Evolutionary conservation across 2,329 filamentous ascomycete species (phyloP).

Genomic region (Stemphylium vesicarium): DNA sequence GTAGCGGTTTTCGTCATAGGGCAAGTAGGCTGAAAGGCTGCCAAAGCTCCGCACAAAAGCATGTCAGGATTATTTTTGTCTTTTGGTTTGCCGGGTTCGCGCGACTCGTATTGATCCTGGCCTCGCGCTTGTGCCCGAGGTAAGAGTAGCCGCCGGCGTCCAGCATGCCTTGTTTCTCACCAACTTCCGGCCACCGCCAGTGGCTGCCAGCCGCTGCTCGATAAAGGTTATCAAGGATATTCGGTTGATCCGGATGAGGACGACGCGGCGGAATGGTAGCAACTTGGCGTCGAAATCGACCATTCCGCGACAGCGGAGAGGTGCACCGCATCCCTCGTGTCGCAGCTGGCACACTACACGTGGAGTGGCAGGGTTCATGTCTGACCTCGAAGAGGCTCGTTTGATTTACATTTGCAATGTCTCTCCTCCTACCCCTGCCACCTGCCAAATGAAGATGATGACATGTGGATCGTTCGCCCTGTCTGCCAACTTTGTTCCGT

Average conservation of each 20-base stretch:
- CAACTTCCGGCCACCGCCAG: constrained; percentile 21
- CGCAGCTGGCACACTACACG: constrained; percentile 37
- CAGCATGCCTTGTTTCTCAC: constrained; percentile 18
- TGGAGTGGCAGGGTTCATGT: constrained; percentile 36
- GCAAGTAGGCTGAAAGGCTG: constrained; percentile 23
- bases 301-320: constrained; percentile 22
- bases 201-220: constrained; percentile 20
- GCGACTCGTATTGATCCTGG: constrained; percentile 39
- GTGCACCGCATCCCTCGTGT: constrained; percentile 13
- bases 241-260: constrained; percentile 29
- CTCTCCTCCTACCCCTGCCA: constrained; percentile 27
- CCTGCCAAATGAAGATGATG: constrained; percentile 18
- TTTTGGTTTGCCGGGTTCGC: constrained; percentile 29
- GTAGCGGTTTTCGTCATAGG: constrained; percentile 13
- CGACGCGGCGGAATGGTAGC: constrained; percentile 19
- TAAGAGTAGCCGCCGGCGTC: constrained; percentile 16
- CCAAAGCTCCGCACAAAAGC: constrained; percentile 23
- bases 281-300: constrained; percentile 20
- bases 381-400: constrained; percentile 25
- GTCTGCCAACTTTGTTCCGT: constrained; percentile 1
- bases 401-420: constrained; percentile 38
- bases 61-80: constrained; percentile 45
- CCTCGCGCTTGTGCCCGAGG: constrained; percentile 17
- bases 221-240: constrained; percentile 14
- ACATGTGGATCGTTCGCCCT: constrained; percentile 1